A percentile compares a stretch with the other conserved stretches of the same genome.
Evolutionary conservation across 148 eudicot genomes (phyloP).

Genomic region (Nyssa sinensis): DNA sequence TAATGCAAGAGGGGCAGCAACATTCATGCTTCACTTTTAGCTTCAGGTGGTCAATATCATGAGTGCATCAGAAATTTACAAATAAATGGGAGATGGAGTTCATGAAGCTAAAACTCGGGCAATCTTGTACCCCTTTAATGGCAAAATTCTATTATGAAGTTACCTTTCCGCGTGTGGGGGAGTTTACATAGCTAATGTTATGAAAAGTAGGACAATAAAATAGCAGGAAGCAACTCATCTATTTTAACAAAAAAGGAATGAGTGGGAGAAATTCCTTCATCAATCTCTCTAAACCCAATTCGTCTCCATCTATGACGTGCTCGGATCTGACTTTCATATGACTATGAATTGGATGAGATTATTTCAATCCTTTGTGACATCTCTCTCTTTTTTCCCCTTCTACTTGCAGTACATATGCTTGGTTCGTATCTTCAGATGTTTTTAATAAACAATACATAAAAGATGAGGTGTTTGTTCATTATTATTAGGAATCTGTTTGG

Average conservation of each 20-base stretch:
- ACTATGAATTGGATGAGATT: constrained; percentile 1
- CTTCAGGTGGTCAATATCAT: too few relatives aligned
- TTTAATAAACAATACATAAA: background rate
- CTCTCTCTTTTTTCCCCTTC: background rate
- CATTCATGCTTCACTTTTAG: too few relatives aligned
- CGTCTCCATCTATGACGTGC: background rate
- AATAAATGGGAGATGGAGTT: too few relatives aligned
- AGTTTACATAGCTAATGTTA: background rate
- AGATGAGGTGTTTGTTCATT: too few relatives aligned
- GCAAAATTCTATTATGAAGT: background rate
- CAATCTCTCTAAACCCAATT: background rate
- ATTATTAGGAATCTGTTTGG: too few relatives aligned
- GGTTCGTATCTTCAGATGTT: too few relatives aligned
- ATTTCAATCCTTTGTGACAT: background rate
- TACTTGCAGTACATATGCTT: background rate
- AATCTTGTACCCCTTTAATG: background rate
- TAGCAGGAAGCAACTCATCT: constrained; percentile 2
- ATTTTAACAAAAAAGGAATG: too few relatives aligned
- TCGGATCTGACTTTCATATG: constrained; percentile 7
- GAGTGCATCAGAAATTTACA: too few relatives aligned
- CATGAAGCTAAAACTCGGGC: too few relatives aligned
- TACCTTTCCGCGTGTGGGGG: background rate
- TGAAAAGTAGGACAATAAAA: too few relatives aligned
- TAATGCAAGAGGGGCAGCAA: background rate
- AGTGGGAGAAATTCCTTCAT: background rate